phyloP scores from a whole-genome alignment of 805 yeast genomes.

The Metschnikowia orientalis region DNA sequence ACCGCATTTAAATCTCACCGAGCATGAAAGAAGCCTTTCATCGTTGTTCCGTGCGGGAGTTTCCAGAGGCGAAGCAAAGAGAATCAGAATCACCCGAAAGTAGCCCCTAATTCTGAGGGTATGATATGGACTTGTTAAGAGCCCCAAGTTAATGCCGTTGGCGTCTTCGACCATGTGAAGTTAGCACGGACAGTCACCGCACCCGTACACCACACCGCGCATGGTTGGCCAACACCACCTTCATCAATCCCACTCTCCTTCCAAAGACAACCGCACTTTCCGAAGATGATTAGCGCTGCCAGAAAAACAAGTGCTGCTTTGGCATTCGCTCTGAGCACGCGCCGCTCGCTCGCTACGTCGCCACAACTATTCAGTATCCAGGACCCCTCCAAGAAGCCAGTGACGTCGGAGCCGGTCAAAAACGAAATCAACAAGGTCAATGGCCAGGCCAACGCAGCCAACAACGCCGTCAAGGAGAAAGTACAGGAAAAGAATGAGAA shows the following conservation, averaged over 20 bases:
- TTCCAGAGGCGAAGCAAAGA: too few relatives aligned
- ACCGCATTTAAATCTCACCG: too few relatives aligned
- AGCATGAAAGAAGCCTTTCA: too few relatives aligned
- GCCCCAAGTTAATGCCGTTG: too few relatives aligned
- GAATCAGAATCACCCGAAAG: too few relatives aligned
- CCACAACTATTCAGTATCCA: slow-evolving; percentile 11
- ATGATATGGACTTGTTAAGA: too few relatives aligned
- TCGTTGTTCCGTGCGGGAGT: too few relatives aligned
- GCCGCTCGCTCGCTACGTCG: slow-evolving; percentile 12
- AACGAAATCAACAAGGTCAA: slow-evolving; percentile 7
- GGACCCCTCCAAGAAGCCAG: slow-evolving; percentile 14
- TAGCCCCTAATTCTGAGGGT: too few relatives aligned
- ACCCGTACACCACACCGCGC: slow-evolving; percentile 4
- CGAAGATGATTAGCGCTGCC: slow-evolving; percentile 13
- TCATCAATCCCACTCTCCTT: not conserved
- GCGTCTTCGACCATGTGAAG: too few relatives aligned
- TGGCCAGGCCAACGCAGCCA: slow-evolving; percentile 6
- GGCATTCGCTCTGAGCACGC: slow-evolving; percentile 1
- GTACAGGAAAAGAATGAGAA: slow-evolving; percentile 16
- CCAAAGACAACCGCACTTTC: not conserved
- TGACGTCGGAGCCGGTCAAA: slow-evolving; percentile 17
- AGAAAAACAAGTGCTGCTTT: slow-evolving; percentile 6
- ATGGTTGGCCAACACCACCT: slow-evolving; percentile 6
- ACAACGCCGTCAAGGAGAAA: slow-evolving; percentile 15
- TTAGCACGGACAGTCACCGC: too few relatives aligned